A percentile compares a stretch with the other conserved stretches of the same genome.
phyloP scores from a whole-genome alignment of 2,329 filamentous ascomycete genomes.

The Fusarium dlaminii region DNA sequence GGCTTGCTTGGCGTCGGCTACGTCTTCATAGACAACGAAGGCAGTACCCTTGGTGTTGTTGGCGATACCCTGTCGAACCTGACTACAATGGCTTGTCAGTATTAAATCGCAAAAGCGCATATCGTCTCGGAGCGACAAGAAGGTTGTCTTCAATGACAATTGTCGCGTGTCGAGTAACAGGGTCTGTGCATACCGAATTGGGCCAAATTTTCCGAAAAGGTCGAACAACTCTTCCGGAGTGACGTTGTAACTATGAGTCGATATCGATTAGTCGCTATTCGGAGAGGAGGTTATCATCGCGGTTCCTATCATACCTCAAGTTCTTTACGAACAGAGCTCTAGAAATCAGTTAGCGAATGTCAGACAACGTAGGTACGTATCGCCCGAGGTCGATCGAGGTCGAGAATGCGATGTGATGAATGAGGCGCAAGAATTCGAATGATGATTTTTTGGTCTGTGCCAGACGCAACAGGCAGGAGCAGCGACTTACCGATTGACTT shows the following conservation, averaged over 20 bases:
- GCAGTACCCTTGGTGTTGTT: slow-evolving; percentile 98
- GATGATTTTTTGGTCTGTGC: slow-evolving; percentile 17
- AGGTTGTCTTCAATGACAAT: background rate
- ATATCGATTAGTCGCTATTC: slow-evolving; percentile 62
- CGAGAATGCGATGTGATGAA: slow-evolving; percentile 15
- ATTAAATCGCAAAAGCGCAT: slow-evolving; percentile 15
- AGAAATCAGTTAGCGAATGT: slow-evolving; percentile 46
- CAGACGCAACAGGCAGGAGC: background rate
- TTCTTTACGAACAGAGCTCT: slow-evolving; percentile 99
- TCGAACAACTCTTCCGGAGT: slow-evolving; percentile 98
- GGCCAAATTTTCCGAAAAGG: slow-evolving; percentile 97
- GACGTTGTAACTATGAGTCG: slow-evolving; percentile 88
- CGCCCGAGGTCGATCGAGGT: background rate
- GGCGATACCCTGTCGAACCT: slow-evolving; percentile 98
- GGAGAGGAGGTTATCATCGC: slow-evolving; percentile 8
- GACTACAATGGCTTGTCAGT: slow-evolving; percentile 63
- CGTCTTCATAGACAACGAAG: slow-evolving; percentile 99
- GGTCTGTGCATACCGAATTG: slow-evolving; percentile 77
- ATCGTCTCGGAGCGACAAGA: slow-evolving; percentile 4
- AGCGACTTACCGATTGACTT: slow-evolving; percentile 87
- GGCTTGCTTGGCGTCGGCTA: slow-evolving; percentile 97
- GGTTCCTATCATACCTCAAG: slow-evolving; percentile 75
- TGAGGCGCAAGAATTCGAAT: slow-evolving; percentile 17
- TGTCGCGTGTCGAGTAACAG: slow-evolving; percentile 15
- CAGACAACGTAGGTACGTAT: background rate